A percentile compares a stretch with the other conserved stretches of the same genome.
These are phyloP conservation scores for Arthrinium puccinioides DNA, from an alignment of 2,329 filamentous ascomycete species.

Conservation along the genomic window DNA sequence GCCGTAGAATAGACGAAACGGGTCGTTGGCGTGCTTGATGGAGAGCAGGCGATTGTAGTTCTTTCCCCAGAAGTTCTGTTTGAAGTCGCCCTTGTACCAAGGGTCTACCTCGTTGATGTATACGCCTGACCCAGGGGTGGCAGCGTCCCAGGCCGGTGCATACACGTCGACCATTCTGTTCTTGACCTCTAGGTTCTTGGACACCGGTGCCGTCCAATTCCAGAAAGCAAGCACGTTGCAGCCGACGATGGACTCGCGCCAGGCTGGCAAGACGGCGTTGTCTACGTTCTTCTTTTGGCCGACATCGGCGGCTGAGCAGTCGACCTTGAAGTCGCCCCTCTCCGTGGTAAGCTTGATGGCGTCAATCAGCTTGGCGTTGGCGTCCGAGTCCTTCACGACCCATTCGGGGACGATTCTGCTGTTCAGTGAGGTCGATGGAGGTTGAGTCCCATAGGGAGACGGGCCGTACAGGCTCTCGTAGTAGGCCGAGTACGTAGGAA, in stretches of 20 bases:
- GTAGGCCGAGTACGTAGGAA: background rate
- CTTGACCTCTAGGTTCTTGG: conserved; percentile 10
- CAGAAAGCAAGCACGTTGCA: background rate
- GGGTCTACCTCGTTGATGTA: conserved; percentile 33
- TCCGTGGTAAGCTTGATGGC: conserved; percentile 17
- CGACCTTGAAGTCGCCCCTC: conserved; percentile 15
- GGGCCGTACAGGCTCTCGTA: background rate
- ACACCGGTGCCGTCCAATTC: conserved; percentile 6
- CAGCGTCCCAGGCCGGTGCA: conserved; percentile 12
- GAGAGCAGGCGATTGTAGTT: too few relatives aligned
- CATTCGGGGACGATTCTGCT: background rate
- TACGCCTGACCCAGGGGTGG: conserved; percentile 10
- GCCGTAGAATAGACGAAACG: too few relatives aligned
- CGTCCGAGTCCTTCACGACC: background rate
- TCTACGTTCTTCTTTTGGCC: conserved; percentile 8
- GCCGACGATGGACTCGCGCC: conserved; percentile 19
- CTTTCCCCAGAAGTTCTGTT: too few relatives aligned
- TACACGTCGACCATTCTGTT: conserved; percentile 17
- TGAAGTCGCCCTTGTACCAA: too few relatives aligned
- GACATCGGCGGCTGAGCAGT: conserved; percentile 19
- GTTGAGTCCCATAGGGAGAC: background rate
- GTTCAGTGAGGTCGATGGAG: background rate
- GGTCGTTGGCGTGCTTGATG: too few relatives aligned
- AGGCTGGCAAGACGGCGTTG: conserved; percentile 23
- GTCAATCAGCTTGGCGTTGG: background rate